Evolutionary conservation across 2,329 filamentous ascomycete species (phyloP).

Genomic region (Neurospora crassa): DNA sequence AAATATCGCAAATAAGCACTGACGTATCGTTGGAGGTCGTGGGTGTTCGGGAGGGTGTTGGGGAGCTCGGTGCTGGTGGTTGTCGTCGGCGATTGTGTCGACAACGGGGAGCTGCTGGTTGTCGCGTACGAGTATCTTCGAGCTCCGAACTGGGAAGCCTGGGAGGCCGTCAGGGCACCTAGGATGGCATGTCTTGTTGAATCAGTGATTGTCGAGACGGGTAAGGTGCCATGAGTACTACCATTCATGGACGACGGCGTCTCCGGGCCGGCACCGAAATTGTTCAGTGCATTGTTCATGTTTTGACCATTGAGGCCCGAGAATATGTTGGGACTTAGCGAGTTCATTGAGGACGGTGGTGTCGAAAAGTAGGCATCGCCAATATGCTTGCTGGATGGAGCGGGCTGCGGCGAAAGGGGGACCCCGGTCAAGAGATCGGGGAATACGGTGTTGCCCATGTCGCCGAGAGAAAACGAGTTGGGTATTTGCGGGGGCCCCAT

Average conservation of each 20-base stretch:
- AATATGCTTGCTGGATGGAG: conserved; percentile 55
- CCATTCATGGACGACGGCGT: conserved; percentile 64
- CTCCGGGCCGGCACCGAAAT: conserved; percentile 54
- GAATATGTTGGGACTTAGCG: conserved; percentile 63
- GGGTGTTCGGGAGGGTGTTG: conserved; percentile 63
- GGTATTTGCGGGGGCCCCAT: conserved; percentile 60
- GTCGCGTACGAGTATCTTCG: conserved; percentile 56
- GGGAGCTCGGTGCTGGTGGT: conserved; percentile 42
- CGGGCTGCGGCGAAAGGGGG: conserved; percentile 67
- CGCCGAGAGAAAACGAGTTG: conserved; percentile 58
- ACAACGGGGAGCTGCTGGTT: conserved; percentile 43
- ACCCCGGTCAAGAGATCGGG: conserved; percentile 64
- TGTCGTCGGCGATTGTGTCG: conserved; percentile 38
- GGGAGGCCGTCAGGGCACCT: conserved; percentile 42
- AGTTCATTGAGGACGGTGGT: conserved; percentile 63
- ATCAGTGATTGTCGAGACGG: conserved; percentile 56
- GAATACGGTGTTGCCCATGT: conserved; percentile 61
- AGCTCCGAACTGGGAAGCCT: conserved; percentile 44
- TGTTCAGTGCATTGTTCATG: conserved; percentile 54
- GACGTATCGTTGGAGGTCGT: conserved; percentile 83
- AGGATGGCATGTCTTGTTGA: conserved; percentile 52
- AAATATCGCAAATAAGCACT: conserved; percentile 85
- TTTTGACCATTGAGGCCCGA: conserved; percentile 52
- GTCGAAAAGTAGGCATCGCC: conserved; percentile 72
- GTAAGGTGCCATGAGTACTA: conserved; percentile 47